phyloP scores from a whole-genome alignment of 345 rosid genomes.

The Populus euphratica region DNA sequence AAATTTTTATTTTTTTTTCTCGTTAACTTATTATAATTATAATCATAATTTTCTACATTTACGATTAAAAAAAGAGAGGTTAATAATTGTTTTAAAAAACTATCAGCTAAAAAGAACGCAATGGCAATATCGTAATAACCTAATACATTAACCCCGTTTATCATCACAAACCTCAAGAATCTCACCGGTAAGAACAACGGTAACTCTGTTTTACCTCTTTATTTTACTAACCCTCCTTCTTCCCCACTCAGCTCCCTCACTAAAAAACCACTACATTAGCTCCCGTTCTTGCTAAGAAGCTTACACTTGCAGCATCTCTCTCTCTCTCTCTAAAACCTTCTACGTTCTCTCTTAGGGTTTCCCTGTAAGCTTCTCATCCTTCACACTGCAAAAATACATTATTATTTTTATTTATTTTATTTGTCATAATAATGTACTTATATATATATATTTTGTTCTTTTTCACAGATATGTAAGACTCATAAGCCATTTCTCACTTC shows the following conservation, averaged over 20 bases:
- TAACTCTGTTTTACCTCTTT: neutral
- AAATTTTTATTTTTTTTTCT: neutral
- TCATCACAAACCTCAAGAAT: neutral
- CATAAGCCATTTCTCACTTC: neutral
- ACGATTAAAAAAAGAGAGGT: too few species aligned
- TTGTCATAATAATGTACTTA: neutral
- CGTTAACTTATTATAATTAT: too few species aligned
- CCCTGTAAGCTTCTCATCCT: neutral
- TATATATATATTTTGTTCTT: neutral
- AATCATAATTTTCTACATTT: too few species aligned
- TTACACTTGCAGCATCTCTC: neutral
- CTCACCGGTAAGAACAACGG: neutral
- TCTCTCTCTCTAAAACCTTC: neutral
- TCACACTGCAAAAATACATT: neutral
- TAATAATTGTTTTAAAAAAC: too few species aligned
- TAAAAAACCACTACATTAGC: neutral
- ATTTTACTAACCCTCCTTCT: neutral
- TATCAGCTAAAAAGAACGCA: too few species aligned
- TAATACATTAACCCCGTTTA: neutral
- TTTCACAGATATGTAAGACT: neutral
- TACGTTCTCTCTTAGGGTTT: neutral
- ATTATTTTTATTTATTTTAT: neutral
- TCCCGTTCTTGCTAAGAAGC: conserved; percentile 14
- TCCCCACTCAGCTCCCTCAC: neutral
- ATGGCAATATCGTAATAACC: neutral